Evolutionary conservation across 768 basidiomycete species (phyloP).

Genomic region (Suillus fuscotomentosus): DNA sequence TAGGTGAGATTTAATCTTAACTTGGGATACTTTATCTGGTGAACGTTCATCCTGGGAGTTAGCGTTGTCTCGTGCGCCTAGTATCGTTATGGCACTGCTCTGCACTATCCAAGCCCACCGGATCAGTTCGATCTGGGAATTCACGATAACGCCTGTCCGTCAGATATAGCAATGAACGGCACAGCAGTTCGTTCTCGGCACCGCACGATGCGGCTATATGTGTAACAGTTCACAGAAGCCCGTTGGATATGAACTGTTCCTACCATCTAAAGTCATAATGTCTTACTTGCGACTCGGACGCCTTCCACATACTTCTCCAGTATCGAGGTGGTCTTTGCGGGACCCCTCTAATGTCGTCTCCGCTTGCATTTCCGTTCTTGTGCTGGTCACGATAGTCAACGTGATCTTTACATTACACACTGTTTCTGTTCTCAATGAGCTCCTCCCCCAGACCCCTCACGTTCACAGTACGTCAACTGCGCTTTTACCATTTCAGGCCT

Average conservation of each 20-base stretch:
- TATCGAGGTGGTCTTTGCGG: background rate
- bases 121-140: background rate
- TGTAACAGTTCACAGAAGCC: background rate
- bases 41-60: background rate
- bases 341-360: slow-evolving; percentile 1
- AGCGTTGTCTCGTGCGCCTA: background rate
- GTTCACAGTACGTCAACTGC: slow-evolving; percentile 21
- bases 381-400: slow-evolving; percentile 22
- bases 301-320: background rate
- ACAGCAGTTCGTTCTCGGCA: background rate
- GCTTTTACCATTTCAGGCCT: background rate
- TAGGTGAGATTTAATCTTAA: background rate
- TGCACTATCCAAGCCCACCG: background rate
- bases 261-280: background rate
- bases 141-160: no score
- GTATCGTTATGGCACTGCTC: background rate
- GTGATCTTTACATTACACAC: slow-evolving; percentile 17
- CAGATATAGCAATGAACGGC: background rate
- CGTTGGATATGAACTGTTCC: background rate
- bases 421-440: slow-evolving; percentile 14
- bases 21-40: background rate
- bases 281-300: background rate
- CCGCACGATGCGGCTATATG: slow-evolving; percentile 4
- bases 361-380: slow-evolving; percentile 19
- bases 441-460: slow-evolving; percentile 13